A percentile compares a stretch with the other conserved stretches of the same genome.
These are phyloP conservation scores for Stropharia rugosoannulata DNA, from an alignment of 768 basidiomycete genomes.

Conservation along the genomic window DNA sequence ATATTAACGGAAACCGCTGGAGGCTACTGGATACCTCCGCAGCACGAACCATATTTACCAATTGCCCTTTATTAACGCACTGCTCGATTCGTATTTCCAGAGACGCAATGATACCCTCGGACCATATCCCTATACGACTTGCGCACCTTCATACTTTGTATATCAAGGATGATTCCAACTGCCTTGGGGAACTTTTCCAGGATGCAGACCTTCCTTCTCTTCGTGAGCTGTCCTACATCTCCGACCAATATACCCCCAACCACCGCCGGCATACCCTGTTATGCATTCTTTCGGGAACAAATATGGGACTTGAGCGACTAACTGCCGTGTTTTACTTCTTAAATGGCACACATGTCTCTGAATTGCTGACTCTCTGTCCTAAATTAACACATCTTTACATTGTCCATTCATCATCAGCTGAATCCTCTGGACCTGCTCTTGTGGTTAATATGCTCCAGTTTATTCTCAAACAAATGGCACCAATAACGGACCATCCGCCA, in stretches of 20 bases:
- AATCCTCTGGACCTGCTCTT: no score
- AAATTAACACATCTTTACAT: conserved; percentile 4
- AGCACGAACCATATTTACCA: conserved; percentile 5
- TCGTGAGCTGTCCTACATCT: conserved; percentile 8
- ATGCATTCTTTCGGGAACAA: conserved; percentile 8
- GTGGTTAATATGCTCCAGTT: neutral
- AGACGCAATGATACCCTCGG: neutral
- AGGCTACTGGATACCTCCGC: conserved; percentile 1
- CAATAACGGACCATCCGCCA: neutral
- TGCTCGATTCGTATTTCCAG: conserved; percentile 8
- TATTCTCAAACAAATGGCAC: conserved; percentile 9
- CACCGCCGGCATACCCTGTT: conserved; percentile 7
- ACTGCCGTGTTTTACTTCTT: conserved; percentile 12
- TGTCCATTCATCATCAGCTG: no score
- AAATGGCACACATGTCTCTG: conserved; percentile 7
- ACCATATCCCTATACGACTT: neutral
- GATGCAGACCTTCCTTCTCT: conserved; percentile 10
- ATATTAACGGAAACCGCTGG: neutral
- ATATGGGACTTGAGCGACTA: conserved; percentile 3
- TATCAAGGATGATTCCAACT: conserved; percentile 1
- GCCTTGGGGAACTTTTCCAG: conserved; percentile 6
- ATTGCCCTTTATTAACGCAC: conserved; percentile 6
- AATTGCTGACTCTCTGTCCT: conserved; percentile 7
- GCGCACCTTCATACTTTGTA: conserved; percentile 10
- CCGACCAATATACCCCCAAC: conserved; percentile 4